phyloP scores from a whole-genome alignment of 495 filamentous ascomycete genomes.

The Penicillium silybi region DNA sequence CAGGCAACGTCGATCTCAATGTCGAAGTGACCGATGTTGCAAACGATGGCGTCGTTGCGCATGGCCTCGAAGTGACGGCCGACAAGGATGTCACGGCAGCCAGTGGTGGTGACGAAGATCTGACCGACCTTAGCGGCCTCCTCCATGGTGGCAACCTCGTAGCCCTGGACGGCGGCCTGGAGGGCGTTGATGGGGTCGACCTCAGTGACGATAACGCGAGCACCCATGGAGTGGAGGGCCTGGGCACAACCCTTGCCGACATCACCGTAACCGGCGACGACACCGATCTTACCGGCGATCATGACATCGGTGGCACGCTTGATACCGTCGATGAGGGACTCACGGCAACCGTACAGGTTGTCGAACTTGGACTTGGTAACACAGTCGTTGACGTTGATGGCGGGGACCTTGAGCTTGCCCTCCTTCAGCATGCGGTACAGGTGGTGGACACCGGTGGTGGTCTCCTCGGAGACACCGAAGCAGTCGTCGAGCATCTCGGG shows the following conservation, averaged over 20 bases:
- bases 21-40: constrained; percentile 99
- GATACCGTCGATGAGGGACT: constrained; percentile 98
- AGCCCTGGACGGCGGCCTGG: constrained; percentile 95
- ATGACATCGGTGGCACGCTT: constrained; percentile 99
- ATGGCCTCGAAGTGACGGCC: constrained; percentile 93
- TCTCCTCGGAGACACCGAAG: constrained; percentile 98
- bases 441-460: constrained; percentile 99
- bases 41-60: constrained; percentile 98
- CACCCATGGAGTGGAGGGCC: constrained; percentile 94
- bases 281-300: constrained; percentile 97
- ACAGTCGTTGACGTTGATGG: constrained; percentile 99
- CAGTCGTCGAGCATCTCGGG: constrained; percentile 95
- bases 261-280: constrained; percentile 97
- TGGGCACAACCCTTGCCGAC: constrained; percentile 98
- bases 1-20: constrained; percentile 99
- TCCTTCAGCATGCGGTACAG: constrained; percentile 97
- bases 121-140: constrained; percentile 82
- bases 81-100: constrained; percentile 94
- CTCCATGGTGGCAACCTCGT: constrained; percentile 96
- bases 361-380: constrained; percentile 99
- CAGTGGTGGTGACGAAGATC: constrained; percentile 99
- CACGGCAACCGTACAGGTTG: constrained; percentile 98
- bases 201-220: constrained; percentile 94
- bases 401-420: constrained; percentile 81
- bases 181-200: constrained; percentile 99